Percentiles rank a stretch among this genome's conserved stretches.
phyloP scores from a whole-genome alignment of 2,329 filamentous ascomycete genomes.

The Didymella keratinophila region DNA sequence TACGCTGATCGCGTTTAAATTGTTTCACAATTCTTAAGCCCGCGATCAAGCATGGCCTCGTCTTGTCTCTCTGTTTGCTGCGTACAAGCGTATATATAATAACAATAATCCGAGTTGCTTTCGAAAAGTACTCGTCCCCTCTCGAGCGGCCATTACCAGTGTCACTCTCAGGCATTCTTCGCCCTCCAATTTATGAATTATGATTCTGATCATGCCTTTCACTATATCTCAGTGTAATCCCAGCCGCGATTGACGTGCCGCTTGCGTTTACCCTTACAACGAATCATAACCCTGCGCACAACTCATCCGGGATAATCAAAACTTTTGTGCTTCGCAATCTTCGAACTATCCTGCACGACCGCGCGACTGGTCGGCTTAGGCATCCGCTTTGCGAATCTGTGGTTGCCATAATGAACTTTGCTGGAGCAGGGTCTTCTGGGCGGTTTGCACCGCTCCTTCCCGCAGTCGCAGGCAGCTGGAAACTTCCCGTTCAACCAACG shows the following conservation, averaged over 20 bases:
- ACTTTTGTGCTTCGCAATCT: neutral
- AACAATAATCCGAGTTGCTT: too few species aligned
- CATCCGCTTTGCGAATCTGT: neutral
- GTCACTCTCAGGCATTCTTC: too few species aligned
- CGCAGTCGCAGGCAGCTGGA: neutral
- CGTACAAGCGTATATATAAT: too few species aligned
- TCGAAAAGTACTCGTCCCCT: too few species aligned
- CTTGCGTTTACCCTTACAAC: neutral
- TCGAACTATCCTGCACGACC: neutral
- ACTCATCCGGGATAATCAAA: neutral
- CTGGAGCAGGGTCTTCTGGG: neutral
- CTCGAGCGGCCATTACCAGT: too few species aligned
- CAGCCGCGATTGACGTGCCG: neutral
- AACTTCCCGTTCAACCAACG: neutral
- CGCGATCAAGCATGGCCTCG: too few species aligned
- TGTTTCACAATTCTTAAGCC: too few species aligned
- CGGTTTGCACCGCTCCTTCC: neutral
- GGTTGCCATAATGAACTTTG: neutral
- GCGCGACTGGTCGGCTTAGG: neutral
- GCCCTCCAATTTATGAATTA: too few species aligned
- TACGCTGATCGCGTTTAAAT: too few species aligned
- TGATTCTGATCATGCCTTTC: too few species aligned
- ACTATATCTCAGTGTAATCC: neutral
- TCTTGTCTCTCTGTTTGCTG: too few species aligned
- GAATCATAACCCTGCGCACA: neutral